These are phyloP conservation scores for Aspergillus sp. DNA, from an alignment of 2,329 filamentous ascomycete genomes.

Conservation along the genomic window DNA sequence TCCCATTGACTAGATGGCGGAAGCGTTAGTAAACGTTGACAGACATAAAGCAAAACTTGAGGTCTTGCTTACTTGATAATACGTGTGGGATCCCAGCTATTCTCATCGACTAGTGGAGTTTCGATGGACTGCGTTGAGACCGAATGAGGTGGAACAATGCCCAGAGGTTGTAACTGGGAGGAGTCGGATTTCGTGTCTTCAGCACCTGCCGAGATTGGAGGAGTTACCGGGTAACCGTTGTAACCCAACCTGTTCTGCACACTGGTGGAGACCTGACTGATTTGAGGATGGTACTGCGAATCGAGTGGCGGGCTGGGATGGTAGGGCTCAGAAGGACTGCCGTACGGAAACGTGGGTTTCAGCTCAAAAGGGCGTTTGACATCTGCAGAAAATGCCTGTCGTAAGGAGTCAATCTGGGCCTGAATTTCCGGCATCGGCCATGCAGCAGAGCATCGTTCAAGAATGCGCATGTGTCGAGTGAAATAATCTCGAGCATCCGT, in stretches of 20 bases:
- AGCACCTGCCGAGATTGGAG: conserved; percentile 72
- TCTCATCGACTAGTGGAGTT: conserved; percentile 63
- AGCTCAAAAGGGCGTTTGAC: conserved; percentile 80
- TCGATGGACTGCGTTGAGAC: conserved; percentile 44
- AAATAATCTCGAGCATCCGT: conserved; percentile 85
- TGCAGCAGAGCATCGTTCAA: conserved; percentile 77
- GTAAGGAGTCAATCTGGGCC: conserved; percentile 82
- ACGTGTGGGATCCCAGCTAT: conserved; percentile 79
- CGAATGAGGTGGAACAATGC: conserved; percentile 37
- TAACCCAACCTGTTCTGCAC: conserved; percentile 48
- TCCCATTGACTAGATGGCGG: conserved; percentile 76
- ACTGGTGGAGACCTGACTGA: conserved; percentile 46
- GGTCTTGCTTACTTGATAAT: conserved; percentile 76
- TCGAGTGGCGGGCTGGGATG: conserved; percentile 61
- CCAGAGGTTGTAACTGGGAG: conserved; percentile 65
- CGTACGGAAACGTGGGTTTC: conserved; percentile 82
- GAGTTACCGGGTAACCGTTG: conserved; percentile 69
- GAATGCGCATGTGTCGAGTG: conserved; percentile 86
- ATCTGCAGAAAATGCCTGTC: conserved; percentile 89
- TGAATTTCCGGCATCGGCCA: conserved; percentile 91
- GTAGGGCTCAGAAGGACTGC: conserved; percentile 68
- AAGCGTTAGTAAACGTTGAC: background rate
- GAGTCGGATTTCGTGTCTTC: conserved; percentile 76
- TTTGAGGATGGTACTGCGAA: conserved; percentile 50
- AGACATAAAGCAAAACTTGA: background rate